Evolutionary conservation across 345 rosid species (phyloP).

Genomic region (Tarenaya hassleriana): DNA sequence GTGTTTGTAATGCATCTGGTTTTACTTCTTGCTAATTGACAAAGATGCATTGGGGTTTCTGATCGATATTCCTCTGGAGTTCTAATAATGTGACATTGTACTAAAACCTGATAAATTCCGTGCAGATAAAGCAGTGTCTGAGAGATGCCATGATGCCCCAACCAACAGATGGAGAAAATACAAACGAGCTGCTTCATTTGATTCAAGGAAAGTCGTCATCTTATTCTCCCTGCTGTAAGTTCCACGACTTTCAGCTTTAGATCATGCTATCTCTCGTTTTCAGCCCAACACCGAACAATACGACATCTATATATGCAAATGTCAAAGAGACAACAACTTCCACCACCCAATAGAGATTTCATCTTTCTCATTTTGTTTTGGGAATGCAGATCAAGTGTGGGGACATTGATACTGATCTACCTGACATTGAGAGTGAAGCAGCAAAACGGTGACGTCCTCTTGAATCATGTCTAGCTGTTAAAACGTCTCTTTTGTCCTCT

Average conservation of each 20-base stretch:
- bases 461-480: constrained; percentile 35
- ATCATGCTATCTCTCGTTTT: background rate
- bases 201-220: constrained; percentile 79
- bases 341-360: too few relatives aligned
- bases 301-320: too few relatives aligned
- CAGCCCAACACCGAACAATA: background rate
- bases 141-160: constrained; percentile 59
- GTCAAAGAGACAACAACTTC: too few relatives aligned
- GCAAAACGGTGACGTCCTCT: constrained; percentile 42
- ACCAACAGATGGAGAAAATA: constrained; percentile 81
- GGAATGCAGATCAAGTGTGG: constrained; percentile 73
- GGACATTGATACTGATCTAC: constrained; percentile 78
- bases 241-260: constrained; percentile 15
- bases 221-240: constrained; percentile 85
- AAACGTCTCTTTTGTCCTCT: constrained; percentile 9
- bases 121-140: constrained; percentile 54
- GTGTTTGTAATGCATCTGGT: too few relatives aligned
- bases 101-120: constrained; percentile 5
- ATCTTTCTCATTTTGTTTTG: too few relatives aligned
- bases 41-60: constrained; percentile 24
- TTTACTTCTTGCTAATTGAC: too few relatives aligned
- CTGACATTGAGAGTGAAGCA: constrained; percentile 76
- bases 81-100: constrained; percentile 1
- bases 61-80: constrained; percentile 23
- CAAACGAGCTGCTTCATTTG: constrained; percentile 77